A percentile compares a stretch with the other conserved stretches of the same genome.
Conservation (phyloP, 1,139 yeast genomes). For the Debaryomyces nepalensis region DNA sequence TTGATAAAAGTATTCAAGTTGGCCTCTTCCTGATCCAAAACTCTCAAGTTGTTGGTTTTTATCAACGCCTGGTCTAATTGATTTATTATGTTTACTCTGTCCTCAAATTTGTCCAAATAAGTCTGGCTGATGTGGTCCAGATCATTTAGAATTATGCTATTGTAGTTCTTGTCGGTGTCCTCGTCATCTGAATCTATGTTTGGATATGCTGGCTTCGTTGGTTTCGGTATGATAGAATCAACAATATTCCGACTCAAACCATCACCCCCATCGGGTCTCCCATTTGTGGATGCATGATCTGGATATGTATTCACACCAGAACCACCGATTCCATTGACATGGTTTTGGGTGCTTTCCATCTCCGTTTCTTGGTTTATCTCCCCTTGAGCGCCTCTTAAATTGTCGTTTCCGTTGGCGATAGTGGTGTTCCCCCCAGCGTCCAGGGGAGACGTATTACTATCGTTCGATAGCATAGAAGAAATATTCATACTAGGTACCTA, state of each 20-base stretch:
- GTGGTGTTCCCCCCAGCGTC: constrained; percentile 5
- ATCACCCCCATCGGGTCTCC: not conserved
- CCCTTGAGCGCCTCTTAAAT: not conserved
- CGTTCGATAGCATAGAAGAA: constrained; percentile 46
- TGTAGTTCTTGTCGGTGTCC: constrained; percentile 9
- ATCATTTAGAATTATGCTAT: constrained; percentile 7
- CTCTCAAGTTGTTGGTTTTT: constrained; percentile 31
- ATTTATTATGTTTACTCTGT: constrained; percentile 30
- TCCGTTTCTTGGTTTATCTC: not conserved
- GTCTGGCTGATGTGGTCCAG: constrained; percentile 6
- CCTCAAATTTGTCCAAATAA: constrained; percentile 27
- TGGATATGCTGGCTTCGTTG: constrained; percentile 1
- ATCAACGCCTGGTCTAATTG: constrained; percentile 35
- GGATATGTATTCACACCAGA: not conserved
- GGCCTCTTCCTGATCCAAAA: constrained; percentile 35
- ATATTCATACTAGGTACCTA: constrained; percentile 36
- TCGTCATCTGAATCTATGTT: constrained; percentile 11
- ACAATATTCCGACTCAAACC: constrained; percentile 6
- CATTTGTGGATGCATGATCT: constrained; percentile 6
- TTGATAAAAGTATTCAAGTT: constrained; percentile 30
- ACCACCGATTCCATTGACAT: constrained; percentile 1
- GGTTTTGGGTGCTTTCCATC: not conserved
- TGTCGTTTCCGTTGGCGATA: not conserved
- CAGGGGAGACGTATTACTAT: constrained; percentile 22
- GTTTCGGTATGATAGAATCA: constrained; percentile 13